Evolutionary conservation across 2,329 filamentous ascomycete genomes (phyloP).

Genomic region (Coleophoma eucalyptorum): DNA sequence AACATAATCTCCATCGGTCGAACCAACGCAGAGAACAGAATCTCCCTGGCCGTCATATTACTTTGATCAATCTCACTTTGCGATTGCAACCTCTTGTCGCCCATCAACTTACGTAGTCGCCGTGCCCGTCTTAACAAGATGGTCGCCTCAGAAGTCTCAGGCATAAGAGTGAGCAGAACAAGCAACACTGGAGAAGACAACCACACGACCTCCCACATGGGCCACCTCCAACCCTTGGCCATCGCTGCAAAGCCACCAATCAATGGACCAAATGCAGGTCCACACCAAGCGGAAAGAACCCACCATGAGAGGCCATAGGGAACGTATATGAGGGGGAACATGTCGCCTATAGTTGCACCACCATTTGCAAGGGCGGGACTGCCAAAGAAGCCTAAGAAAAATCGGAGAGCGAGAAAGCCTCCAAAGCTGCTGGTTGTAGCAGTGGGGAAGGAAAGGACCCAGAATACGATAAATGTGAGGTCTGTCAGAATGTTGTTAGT

Average conservation of each 20-base stretch:
- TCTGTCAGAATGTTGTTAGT: neutral
- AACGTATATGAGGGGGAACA: neutral
- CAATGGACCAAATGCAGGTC: slow-evolving; percentile 50
- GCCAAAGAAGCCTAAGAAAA: slow-evolving; percentile 60
- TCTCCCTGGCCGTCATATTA: slow-evolving; percentile 38
- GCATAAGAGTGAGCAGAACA: slow-evolving; percentile 50
- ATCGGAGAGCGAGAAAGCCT: slow-evolving; percentile 47
- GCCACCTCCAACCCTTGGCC: slow-evolving; percentile 55
- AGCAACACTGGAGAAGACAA: slow-evolving; percentile 31
- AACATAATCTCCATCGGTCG: slow-evolving; percentile 54
- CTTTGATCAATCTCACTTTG: slow-evolving; percentile 58
- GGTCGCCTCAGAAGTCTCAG: slow-evolving; percentile 53
- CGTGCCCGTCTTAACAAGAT: slow-evolving; percentile 55
- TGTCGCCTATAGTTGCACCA: slow-evolving; percentile 33
- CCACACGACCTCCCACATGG: slow-evolving; percentile 58
- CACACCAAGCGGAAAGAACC: neutral
- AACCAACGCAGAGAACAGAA: slow-evolving; percentile 52
- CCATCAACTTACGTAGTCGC: slow-evolving; percentile 53
- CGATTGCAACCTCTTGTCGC: slow-evolving; percentile 46
- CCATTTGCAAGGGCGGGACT: slow-evolving; percentile 57
- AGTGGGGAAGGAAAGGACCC: no score
- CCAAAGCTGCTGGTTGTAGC: no score
- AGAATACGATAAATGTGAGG: slow-evolving; percentile 34
- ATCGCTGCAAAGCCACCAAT: slow-evolving; percentile 53
- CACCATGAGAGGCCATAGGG: neutral